Percentiles rank a stretch among this genome's conserved stretches.
Evolutionary conservation across 2,329 filamentous ascomycete species (phyloP).

Genomic region (Penicillium sp.): DNA sequence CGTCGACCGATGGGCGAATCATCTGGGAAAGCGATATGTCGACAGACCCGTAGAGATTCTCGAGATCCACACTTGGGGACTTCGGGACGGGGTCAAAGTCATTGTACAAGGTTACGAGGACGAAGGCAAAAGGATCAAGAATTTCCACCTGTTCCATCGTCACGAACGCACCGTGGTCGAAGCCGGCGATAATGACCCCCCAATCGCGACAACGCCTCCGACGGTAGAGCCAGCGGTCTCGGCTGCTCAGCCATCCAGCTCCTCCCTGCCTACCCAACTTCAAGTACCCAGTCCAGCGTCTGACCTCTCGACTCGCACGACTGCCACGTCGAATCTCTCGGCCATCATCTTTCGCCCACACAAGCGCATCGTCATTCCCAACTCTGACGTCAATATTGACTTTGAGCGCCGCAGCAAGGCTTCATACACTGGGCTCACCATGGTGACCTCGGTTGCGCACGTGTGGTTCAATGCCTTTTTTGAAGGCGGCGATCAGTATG

Average conservation of each 20-base stretch:
- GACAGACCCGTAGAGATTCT: constrained; percentile 78
- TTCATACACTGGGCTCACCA: constrained; percentile 68
- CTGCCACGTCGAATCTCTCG: constrained; percentile 49
- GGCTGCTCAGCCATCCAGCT: not conserved
- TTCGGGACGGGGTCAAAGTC: constrained; percentile 82
- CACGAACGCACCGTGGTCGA: constrained; percentile 56
- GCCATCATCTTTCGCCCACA: constrained; percentile 72
- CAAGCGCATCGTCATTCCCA: constrained; percentile 63
- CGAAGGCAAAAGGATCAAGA: constrained; percentile 80
- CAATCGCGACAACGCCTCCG: constrained; percentile 24
- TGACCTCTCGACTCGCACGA: constrained; percentile 32
- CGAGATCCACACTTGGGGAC: constrained; percentile 84
- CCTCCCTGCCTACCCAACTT: constrained; percentile 12
- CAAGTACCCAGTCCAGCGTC: constrained; percentile 7
- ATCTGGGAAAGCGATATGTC: constrained; percentile 66
- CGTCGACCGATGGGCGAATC: constrained; percentile 76
- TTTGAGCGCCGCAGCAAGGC: constrained; percentile 81
- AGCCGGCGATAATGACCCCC: constrained; percentile 42
- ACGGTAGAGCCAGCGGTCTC: constrained; percentile 2
- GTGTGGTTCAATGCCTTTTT: constrained; percentile 98
- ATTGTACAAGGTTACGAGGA: constrained; percentile 78
- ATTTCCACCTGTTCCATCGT: constrained; percentile 71
- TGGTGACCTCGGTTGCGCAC: constrained; percentile 89
- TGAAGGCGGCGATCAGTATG: constrained; percentile 68
- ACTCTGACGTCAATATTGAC: constrained; percentile 83